Evolutionary conservation across 2,329 filamentous ascomycete species (phyloP), one percentile per base, ranked within the genome.

Genomic region (Plectosphaerella cucumerina): DNA sequence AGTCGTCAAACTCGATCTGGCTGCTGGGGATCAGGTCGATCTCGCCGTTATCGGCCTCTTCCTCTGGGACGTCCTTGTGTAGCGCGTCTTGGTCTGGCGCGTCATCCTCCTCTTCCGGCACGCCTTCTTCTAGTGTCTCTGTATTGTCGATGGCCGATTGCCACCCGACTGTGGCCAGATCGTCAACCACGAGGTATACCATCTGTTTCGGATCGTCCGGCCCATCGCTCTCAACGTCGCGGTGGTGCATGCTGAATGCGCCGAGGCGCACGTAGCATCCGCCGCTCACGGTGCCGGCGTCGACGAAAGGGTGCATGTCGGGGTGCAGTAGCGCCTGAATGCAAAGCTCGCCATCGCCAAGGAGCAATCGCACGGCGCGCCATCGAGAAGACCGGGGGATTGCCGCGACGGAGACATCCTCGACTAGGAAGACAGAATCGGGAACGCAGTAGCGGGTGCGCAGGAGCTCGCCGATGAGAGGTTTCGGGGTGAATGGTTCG

Each of bases 281-380:
- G 11, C 74, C 65, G 4, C 63, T 64, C 34, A 82, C 57, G n/a
- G 73, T 68, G 2, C 70, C 71, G 1, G 59, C 60, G 39, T 78
- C 70, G 9, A 80, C 66, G n/a, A 77, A 70, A 4, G 70, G 67
- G 47, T 81, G 77, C 63, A 77, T 68, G 44, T 70, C 69, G 1
- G 69, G 63, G 6, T 64, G 62, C 41, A 81, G 60, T 8, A 82
- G 61, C 0, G 76, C 77, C 59, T 82, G 78, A n/a, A 82, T 69
- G 55, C 75, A 81, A 4, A 80, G 60, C 57, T 75, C 68, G 1
- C 78, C 77, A 55, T 82, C 79, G 35, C 78, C 74, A 0, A 82
- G 69, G 0, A 81, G 49, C 11, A 82, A 56, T 2, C 77, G 69
- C 1, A 80, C 58, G 2, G 68, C 65, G 31, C 76, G 73, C 69